Base-by-base conservation (phyloP, 495 filamentous ascomycete genomes). In the Daldinia grandis region DNA sequence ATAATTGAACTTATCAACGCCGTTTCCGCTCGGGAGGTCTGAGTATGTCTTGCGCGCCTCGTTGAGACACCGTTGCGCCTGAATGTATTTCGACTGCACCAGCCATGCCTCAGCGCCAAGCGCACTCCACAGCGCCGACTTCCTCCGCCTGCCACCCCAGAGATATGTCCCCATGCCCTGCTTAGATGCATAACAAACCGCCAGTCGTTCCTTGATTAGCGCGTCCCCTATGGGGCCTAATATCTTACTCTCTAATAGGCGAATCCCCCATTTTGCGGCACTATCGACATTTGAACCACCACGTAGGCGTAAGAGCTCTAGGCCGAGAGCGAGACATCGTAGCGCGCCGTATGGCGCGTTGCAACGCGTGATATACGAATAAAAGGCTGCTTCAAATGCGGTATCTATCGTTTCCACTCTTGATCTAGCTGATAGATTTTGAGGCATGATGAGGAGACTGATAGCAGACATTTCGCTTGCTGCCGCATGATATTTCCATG, bases 381-480 rank as follows among this genome's bases (percentile, higher is more conserved):
- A 98, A 50, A 87, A 90, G 0, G 95, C 92, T 8, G 90, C 89
- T 62, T 98, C 95, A 28, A 99, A 85, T 84, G 92, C 90, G 67
- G 92, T 87, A 74, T 96, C 93, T 51, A 98, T 83, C 3, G 83
- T 89, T 60, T 98, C 96, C 9, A 90, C 79, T 74, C 93, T 88
- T 47, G 85, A 87, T 72, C 91, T 97, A 19, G 88, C 87, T 1
- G 88, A 88, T 64, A 92, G 84, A 25, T 86, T 84, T 58, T 90
- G 86, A 21, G 90, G 89, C 72, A 88, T 89, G 25, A 99, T 81
- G 35, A 99, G 87, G 35, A 90, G 87, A 66, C 89, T 91, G 3
- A 98, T 84, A 12, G 92, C 95, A 4, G 90, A 87, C 94, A 98
- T 97, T 81, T 99, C 95, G 77, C 94, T 91, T 14, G 92, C 91